Evolutionary conservation across 1,139 yeast species (phyloP), one percentile per base, ranked within the genome.

Genomic region (Pichiaceae sp.): DNA sequence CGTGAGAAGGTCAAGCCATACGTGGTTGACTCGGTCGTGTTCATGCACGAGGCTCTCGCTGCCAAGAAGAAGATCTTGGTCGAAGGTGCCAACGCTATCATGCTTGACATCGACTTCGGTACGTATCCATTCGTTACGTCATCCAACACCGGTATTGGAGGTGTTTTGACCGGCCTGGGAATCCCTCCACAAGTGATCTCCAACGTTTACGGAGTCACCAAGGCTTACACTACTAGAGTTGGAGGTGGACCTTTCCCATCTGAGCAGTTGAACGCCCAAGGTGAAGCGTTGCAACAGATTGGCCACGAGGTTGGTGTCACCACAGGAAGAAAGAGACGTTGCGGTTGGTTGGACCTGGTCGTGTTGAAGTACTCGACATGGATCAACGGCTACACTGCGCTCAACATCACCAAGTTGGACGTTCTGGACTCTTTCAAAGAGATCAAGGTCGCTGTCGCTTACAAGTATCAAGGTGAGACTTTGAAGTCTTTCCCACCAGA

Each of bases 221-320:
- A 91, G 69, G 98, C 98, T 33, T 91, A 91, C 64, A 93, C 98
- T 35, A 91, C 98, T 31, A 79, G 99, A 64, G 99, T 91, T 41
- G 99, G 99, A 54, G 97, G 87, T 56, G 99, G 99, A 45, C 98
- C 99, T 27, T 91, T 91, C 83, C 97, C 99, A 45, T 81, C 97
- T 41, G 99, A 91, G 65, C 97, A 89, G 62, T 73, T 89, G 59
- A 87, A 91, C 60, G 78, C 68, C 31, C 75, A 68, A 38, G 99
- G 99, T 54, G 95, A 83, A 56, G 75, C 78, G 47, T 71, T 91
- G 56, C 98, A 93, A 63, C 65, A 70, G 36, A 84, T 89, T 46
- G 99, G 99, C 53, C 95, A 91, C 41, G 96, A 91, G 64, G 86
- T 60, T 56, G 99, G 99, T 63, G 99, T 91, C 48, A 91, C 99